A percentile compares a stretch with the other conserved stretches of the same genome.
Conservation (phyloP, 768 basidiomycete species). For the Russula dissimulans region DNA sequence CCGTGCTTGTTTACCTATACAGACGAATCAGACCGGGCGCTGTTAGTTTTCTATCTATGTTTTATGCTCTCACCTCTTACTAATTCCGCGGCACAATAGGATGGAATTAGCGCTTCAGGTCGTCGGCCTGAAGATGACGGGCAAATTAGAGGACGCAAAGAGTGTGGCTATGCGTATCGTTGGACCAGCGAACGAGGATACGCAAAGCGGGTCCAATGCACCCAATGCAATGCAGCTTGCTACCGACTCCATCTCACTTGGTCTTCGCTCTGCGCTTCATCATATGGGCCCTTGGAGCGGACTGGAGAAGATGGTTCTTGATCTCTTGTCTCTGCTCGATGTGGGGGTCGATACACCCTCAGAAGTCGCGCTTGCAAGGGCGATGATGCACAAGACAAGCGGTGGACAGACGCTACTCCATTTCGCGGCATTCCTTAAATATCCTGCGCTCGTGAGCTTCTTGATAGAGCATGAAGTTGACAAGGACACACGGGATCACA, state of each 20-base stretch:
- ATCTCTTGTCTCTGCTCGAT: conserved; percentile 75
- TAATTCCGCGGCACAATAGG: conserved; percentile 31
- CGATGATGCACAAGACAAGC: conserved; percentile 61
- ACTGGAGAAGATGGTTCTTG: conserved; percentile 66
- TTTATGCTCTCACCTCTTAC: neutral
- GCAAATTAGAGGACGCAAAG: conserved; percentile 87
- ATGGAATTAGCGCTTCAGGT: conserved; percentile 96
- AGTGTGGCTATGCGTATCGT: conserved; percentile 92
- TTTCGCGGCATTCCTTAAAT: conserved; percentile 72
- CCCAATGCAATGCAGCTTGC: conserved; percentile 37
- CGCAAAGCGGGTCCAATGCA: conserved; percentile 23
- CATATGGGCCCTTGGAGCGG: conserved; percentile 47
- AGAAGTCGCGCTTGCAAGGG: conserved; percentile 37
- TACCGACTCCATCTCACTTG: conserved; percentile 36
- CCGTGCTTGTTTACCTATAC: conserved; percentile 79
- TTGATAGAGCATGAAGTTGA: conserved; percentile 67
- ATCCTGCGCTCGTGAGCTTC: conserved; percentile 58
- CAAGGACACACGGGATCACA: conserved; percentile 76
- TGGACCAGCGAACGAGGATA: conserved; percentile 53
- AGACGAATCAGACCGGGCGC: conserved; percentile 79
- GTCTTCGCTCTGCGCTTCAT: conserved; percentile 50
- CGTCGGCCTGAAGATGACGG: conserved; percentile 94
- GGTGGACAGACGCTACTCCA: conserved; percentile 86
- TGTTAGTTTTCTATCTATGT: conserved; percentile 44
- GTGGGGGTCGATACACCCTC: conserved; percentile 39